Base-by-base conservation (phyloP, 1,139 yeast species). In the Magnusiomyces magnusii region DNA sequence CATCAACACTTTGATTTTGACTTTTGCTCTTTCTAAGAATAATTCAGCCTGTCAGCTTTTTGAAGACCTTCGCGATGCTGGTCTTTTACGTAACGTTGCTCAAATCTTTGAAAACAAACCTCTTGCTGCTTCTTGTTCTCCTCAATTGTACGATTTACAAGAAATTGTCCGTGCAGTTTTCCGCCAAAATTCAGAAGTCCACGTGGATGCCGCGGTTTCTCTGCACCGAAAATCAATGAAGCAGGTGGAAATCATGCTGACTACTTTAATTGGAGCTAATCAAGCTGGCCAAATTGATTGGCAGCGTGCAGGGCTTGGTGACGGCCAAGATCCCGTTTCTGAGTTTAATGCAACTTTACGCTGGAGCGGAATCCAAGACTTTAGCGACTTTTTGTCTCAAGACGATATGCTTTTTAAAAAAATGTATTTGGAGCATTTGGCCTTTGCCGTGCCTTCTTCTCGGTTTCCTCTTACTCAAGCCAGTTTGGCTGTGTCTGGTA, bases 391-490 rank as follows among this genome's bases (percentile, higher is more conserved):
- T 53, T 59, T 68, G 57, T 60, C 61, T 36, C 67, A 65, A 47
- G 68, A 66, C 53, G 64, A 64, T 51, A 62, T 65, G 59, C 59
- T 62, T 21, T 65, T 71, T 53, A 62, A 65, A 54, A 68, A 69
- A 59, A 60, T 65, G 54, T 69, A 66, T 47, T 63, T 68, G 44
- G 72, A 70, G 51, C 71, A 70, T 54, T 63, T 69, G 47, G 68
- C 70, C 23, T 66, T 67, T 56, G 58, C 68, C 25, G 63, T 62
- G 44, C 57, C 64, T 5, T 63, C 64, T 34, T 61, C 69, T 1
- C 66, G 69, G 25, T 76, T 77, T 62, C 80, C 80, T 1, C 59
- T 78, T 27, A 65, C 71, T 13, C 60, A 63, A 47, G 73, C 76
- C 27, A 69, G 73, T 2, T 58, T 69, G 47, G 67, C 70, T 2